Percentiles rank a stretch among this genome's conserved stretches.
These are phyloP conservation scores for Alternaria gansuensis DNA, from an alignment of 2,329 filamentous ascomycete genomes.

Conservation along the genomic window DNA sequence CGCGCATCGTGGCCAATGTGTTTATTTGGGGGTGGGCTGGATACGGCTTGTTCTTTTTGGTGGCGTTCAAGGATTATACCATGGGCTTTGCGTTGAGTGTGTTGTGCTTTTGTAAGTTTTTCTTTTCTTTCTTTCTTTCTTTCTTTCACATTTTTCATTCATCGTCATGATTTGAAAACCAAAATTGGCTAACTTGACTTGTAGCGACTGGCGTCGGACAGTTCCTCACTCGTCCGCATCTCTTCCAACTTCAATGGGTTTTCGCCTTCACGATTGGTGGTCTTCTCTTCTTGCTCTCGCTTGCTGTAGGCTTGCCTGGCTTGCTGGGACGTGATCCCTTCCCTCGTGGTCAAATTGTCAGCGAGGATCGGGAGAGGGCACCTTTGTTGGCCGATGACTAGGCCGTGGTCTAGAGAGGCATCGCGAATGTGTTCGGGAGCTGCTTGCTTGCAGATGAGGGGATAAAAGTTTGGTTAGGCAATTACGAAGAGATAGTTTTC, in stretches of 20 bases:
- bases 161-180: neutral
- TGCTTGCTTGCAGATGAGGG: neutral
- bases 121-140: neutral
- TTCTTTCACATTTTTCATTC: neutral
- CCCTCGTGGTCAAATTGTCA: slow-evolving; percentile 56
- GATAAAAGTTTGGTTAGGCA: neutral
- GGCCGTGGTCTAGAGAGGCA: neutral
- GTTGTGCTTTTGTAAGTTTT: slow-evolving; percentile 69
- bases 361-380: slow-evolving; percentile 62
- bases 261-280: slow-evolving; percentile 87
- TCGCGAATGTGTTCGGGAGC: neutral
- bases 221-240: slow-evolving; percentile 73
- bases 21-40: slow-evolving; percentile 85
- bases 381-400: slow-evolving; percentile 58
- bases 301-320: slow-evolving; percentile 70
- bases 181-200: slow-evolving; percentile 5
- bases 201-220: slow-evolving; percentile 77
- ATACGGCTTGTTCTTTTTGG: slow-evolving; percentile 79
- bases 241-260: slow-evolving; percentile 88
- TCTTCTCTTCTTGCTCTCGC: slow-evolving; percentile 73
- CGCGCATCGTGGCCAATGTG: slow-evolving; percentile 84
- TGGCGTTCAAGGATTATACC: slow-evolving; percentile 76
- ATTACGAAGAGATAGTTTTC: neutral
- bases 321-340: slow-evolving; percentile 67
- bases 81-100: slow-evolving; percentile 82